phyloP scores from a whole-genome alignment of 2,329 filamentous ascomycete genomes.

The Plectosphaerella sp. region DNA sequence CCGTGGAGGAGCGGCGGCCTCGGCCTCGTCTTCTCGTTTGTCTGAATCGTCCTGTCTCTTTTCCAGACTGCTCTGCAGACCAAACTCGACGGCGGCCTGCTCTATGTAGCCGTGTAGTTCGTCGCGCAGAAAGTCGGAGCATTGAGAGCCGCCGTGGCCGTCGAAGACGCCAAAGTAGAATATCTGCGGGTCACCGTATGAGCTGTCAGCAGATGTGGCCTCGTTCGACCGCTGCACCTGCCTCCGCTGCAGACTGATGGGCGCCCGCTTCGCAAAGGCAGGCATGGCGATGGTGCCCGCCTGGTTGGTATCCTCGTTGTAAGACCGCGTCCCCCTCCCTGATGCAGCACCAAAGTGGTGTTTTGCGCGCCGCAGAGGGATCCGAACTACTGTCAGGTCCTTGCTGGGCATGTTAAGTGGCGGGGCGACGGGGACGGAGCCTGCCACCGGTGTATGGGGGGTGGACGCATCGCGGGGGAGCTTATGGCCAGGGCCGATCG shows the following conservation, averaged over 20 bases:
- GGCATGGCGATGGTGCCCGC: conserved; percentile 91
- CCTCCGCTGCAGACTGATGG: conserved; percentile 52
- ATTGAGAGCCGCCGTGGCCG: conserved; percentile 87
- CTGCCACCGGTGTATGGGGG: conserved; percentile 60
- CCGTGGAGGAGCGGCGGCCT: conserved; percentile 10
- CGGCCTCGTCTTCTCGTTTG: conserved; percentile 25
- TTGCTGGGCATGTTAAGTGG: conserved; percentile 57
- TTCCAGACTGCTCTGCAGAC: conserved; percentile 69
- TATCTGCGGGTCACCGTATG: conserved; percentile 86
- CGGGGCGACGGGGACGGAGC: conserved; percentile 52
- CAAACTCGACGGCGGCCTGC: conserved; percentile 70
- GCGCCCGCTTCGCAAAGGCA: conserved; percentile 81
- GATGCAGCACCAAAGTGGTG: conserved; percentile 87
- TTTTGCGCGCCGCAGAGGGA: conserved; percentile 88
- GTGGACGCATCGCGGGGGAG: conserved; percentile 80
- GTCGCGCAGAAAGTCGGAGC: conserved; percentile 80
- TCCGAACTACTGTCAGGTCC: conserved; percentile 90
- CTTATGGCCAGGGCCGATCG: conserved; percentile 69
- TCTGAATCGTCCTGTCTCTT: conserved; percentile 8
- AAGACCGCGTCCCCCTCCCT: conserved; percentile 75
- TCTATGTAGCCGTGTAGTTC: conserved; percentile 87
- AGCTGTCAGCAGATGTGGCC: conserved; percentile 67
- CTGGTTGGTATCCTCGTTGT: conserved; percentile 93
- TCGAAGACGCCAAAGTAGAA: conserved; percentile 98
- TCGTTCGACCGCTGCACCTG: conserved; percentile 47